Conservation (phyloP, 257 asterid genomes). For the Penstemon newberryi region DNA sequence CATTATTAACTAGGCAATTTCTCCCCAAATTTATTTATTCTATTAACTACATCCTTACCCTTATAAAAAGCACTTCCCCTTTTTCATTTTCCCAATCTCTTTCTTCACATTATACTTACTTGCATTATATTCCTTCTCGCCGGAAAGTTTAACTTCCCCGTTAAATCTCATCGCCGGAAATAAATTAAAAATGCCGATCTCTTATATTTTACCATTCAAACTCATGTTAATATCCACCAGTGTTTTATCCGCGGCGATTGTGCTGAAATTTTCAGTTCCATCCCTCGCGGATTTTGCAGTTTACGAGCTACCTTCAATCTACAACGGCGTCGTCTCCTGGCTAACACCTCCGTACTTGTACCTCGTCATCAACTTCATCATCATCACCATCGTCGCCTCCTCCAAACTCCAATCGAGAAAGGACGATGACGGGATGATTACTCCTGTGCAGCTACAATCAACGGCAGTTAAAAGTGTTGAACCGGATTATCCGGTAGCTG, state of each 20-base stretch:
- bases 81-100: no score
- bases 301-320: conserved; percentile 56
- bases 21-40: no score
- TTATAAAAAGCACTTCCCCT: conserved; percentile 1
- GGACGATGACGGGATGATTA: conserved; percentile 23
- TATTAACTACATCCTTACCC: not conserved
- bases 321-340: conserved; percentile 69
- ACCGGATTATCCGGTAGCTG: conserved; percentile 21
- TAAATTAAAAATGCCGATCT: conserved; percentile 32
- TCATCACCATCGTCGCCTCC: conserved; percentile 72
- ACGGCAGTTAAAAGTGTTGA: not conserved
- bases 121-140: not conserved
- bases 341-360: conserved; percentile 78
- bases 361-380: conserved; percentile 77
- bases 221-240: conserved; percentile 50
- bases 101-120: not conserved
- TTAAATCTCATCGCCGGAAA: no score
- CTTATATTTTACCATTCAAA: conserved; percentile 36
- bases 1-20: no score
- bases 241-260: conserved; percentile 60
- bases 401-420: conserved; percentile 57
- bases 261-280: conserved; percentile 52
- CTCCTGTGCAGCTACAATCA: conserved; percentile 11
- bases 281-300: conserved; percentile 50
- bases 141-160: not conserved